Conservation (phyloP, 2,329 filamentous ascomycete species). For the Neofusicoccum kwambonambiense region DNA sequence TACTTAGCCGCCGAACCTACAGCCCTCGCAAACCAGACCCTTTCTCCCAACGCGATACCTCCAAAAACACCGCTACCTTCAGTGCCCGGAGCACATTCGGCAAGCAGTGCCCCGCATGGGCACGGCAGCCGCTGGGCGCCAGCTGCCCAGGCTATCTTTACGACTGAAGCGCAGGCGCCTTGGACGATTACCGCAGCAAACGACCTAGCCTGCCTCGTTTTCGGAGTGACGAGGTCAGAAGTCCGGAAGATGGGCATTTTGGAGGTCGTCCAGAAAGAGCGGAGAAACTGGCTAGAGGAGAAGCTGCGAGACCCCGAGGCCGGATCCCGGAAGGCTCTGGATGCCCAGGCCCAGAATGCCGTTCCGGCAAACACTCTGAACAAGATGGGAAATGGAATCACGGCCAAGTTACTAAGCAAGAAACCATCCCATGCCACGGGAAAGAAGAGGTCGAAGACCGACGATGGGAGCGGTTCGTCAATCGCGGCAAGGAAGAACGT, state of each 20-base stretch:
- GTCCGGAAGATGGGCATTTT: conserved; percentile 92
- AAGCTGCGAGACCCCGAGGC: conserved; percentile 68
- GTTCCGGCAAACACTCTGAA: conserved; percentile 43
- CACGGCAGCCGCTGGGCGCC: conserved; percentile 89
- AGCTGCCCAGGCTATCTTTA: conserved; percentile 93
- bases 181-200: conserved; percentile 98
- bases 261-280: conserved; percentile 88
- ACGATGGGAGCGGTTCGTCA: conserved; percentile 56
- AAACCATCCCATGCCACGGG: conserved; percentile 60
- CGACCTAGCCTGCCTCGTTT: conserved; percentile 93
- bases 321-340: conserved; percentile 38
- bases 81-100: conserved; percentile 33
- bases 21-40: conserved; percentile 22
- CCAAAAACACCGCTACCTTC: conserved; percentile 29
- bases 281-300: conserved; percentile 82
- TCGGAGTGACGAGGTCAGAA: conserved; percentile 96
- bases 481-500: conserved; percentile 45
- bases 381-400: conserved; percentile 74
- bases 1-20: conserved; percentile 60
- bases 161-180: conserved; percentile 83
- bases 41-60: conserved; percentile 43
- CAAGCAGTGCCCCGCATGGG: conserved; percentile 61
- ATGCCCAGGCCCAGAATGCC: conserved; percentile 36
- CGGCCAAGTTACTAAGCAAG: conserved; percentile 83
- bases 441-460: conserved; percentile 62